Conservation (phyloP, 768 basidiomycete genomes). For the Termitomyces sp. region DNA sequence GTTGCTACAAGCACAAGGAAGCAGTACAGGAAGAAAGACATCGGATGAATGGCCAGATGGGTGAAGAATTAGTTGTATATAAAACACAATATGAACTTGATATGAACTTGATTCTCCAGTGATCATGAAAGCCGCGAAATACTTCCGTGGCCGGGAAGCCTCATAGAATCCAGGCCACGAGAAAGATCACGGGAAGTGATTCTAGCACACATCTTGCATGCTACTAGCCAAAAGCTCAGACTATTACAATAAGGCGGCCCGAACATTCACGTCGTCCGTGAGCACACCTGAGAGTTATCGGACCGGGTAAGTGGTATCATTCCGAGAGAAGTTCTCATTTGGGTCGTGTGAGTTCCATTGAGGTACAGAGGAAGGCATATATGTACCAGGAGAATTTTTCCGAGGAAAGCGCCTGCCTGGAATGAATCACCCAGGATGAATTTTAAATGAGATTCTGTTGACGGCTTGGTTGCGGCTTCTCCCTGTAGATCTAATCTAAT, state of each 20-base stretch:
- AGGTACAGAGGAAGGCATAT: background rate
- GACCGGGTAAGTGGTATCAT: background rate
- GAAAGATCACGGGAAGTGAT: background rate
- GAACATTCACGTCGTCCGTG: background rate
- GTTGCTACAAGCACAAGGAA: constrained; percentile 5
- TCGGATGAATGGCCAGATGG: background rate
- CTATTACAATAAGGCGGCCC: constrained; percentile 1
- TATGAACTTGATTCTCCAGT: background rate
- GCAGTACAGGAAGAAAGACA: constrained; percentile 7
- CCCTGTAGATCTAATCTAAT: constrained; percentile 14
- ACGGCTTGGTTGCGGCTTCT: too few relatives aligned
- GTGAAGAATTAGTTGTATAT: background rate
- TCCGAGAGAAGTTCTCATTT: background rate
- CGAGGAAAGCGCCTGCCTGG: background rate
- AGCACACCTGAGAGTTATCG: background rate
- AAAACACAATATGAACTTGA: background rate
- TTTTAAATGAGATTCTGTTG: too few relatives aligned
- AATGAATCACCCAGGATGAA: background rate
- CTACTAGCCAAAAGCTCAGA: background rate
- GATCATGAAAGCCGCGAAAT: constrained; percentile 1
- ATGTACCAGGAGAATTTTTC: background rate
- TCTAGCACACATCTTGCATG: background rate
- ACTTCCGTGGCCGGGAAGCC: background rate
- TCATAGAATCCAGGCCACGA: background rate
- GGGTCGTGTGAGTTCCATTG: background rate